Conservation (phyloP, 2,329 filamentous ascomycete species). For the Paracamarosporium sp. region DNA sequence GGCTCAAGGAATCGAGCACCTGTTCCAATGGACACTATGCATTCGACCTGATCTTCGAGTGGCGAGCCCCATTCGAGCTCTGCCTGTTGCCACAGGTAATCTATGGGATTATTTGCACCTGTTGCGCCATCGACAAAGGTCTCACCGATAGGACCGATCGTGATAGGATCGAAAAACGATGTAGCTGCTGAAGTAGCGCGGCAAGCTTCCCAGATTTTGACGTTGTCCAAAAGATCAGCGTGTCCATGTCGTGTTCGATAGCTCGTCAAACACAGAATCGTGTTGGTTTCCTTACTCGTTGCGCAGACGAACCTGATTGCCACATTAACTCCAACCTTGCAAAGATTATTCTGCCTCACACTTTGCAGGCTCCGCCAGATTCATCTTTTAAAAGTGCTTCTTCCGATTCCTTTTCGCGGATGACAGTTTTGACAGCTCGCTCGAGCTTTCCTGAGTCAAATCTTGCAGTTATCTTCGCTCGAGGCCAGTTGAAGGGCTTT, state of each 20-base stretch:
- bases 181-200: slow-evolving; percentile 16
- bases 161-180: slow-evolving; percentile 35
- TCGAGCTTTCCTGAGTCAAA: slow-evolving; percentile 8
- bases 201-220: slow-evolving; percentile 27
- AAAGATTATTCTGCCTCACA: too few species aligned
- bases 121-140: too few species aligned
- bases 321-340: too few species aligned
- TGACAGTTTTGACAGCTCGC: background rate
- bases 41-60: too few species aligned
- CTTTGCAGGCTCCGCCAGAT: background rate
- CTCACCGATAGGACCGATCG: too few species aligned
- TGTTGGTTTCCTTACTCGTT: background rate
- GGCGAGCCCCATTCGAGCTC: too few species aligned
- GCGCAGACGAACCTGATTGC: slow-evolving; percentile 3
- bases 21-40: too few species aligned
- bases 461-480: background rate
- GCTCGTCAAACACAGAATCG: background rate
- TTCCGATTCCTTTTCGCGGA: background rate
- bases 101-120: too few species aligned
- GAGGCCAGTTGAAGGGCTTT: background rate
- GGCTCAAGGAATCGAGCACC: too few species aligned
- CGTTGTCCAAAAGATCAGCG: background rate
- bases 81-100: too few species aligned
- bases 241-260: background rate
- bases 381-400: background rate